phyloP scores from a whole-genome alignment of 2,329 filamentous ascomycete species.

The Nothophaeocryptopus gaeumannii region DNA sequence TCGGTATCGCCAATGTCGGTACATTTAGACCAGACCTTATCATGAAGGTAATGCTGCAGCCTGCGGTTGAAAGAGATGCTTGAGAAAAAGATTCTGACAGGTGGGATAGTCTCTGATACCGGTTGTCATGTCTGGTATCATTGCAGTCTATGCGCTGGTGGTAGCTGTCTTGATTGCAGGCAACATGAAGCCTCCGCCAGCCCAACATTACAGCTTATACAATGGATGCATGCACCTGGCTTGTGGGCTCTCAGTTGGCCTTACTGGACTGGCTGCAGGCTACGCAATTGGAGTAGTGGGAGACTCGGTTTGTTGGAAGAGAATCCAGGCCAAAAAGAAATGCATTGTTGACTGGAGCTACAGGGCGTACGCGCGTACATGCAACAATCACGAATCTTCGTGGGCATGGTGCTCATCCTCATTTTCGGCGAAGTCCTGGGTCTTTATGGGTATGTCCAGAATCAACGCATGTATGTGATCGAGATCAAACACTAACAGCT shows the following conservation, averaged over 20 bases:
- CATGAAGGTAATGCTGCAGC: slow-evolving; percentile 68
- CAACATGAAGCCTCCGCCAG: slow-evolving; percentile 72
- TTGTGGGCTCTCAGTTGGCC: slow-evolving; percentile 83
- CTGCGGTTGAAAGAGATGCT: neutral
- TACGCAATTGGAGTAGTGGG: slow-evolving; percentile 96
- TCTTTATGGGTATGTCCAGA: slow-evolving; percentile 76
- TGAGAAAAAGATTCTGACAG: slow-evolving; percentile 22
- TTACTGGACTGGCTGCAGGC: slow-evolving; percentile 88
- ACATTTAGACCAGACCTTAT: slow-evolving; percentile 83
- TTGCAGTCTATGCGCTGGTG: slow-evolving; percentile 96
- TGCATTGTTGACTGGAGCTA: slow-evolving; percentile 2
- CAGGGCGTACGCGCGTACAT: slow-evolving; percentile 88
- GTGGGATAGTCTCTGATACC: slow-evolving; percentile 69
- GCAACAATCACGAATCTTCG: slow-evolving; percentile 92
- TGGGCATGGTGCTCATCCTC: slow-evolving; percentile 96
- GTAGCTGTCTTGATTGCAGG: slow-evolving; percentile 93
- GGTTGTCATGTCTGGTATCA: slow-evolving; percentile 98
- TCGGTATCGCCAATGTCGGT: slow-evolving; percentile 81
- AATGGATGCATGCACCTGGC: slow-evolving; percentile 92
- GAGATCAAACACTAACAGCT: neutral
- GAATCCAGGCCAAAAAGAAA: neutral
- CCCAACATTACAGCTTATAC: slow-evolving; percentile 76
- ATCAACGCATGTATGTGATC: neutral
- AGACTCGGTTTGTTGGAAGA: slow-evolving; percentile 63
- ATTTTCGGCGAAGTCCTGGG: slow-evolving; percentile 98